Base-by-base conservation (phyloP, 2,329 filamentous ascomycete genomes). In the Diaporthe citri region DNA sequence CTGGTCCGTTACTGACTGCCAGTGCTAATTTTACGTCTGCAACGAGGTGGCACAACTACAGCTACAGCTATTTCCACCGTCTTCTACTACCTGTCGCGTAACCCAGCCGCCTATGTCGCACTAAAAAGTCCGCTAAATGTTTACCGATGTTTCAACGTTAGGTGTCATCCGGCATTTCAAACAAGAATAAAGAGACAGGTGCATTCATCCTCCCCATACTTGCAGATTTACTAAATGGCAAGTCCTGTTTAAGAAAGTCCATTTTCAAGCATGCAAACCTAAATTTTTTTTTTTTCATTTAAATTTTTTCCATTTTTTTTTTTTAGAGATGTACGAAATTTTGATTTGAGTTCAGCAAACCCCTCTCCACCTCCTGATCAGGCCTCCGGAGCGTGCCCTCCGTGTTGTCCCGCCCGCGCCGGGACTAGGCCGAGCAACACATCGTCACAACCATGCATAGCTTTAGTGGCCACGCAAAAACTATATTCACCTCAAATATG, bases 401-500 rank as follows among this genome's bases (percentile, higher is more conserved):
- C 62, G 62, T 25, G 43, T 66, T 34, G 28, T 66, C 28, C 4
- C 43, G 41, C 25, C 59, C 25, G 25, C 41, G 17, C 41, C 41
- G 28, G 60, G 28, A 48, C 43, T 66, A 66, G 60, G 51, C 60
- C 60, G 60, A 66, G 41, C 60, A 48, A 34, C 10, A 12, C 25
- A 20, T 66, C 62, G 43, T 66, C 62, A 66, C 62, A 25, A 20
- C 25, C 62, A 51, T 66, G 62, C 43, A 39, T 51, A 36, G 62
- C 62, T 36, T 36, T 9, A 10, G 9, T 25, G 31, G 28, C 31
- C 43, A 66, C 62, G 62, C 43, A 66, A 25, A 66, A 66, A 66
- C 13, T 51, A 66, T 36, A 51, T 66, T 43, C 62, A 66, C 62
- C 62, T 66, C 62, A 31, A 51, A 51, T 34, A 66, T 66, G 62